Evolutionary conservation across 768 basidiomycete genomes (phyloP).

Genomic region (Gelatoporia subvermispora): DNA sequence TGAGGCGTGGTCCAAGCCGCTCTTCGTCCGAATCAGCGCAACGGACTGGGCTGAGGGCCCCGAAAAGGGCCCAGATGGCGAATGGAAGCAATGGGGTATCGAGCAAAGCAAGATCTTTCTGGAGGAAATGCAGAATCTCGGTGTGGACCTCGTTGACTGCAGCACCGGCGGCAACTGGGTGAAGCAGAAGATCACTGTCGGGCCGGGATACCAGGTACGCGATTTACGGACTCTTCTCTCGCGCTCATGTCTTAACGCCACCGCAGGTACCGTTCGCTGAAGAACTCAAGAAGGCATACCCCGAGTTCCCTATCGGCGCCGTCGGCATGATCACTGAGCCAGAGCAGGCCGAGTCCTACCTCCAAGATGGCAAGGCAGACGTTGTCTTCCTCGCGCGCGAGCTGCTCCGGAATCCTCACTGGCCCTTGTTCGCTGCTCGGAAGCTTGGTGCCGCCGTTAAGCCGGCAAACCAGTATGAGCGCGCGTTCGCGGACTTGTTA

Average conservation of each 20-base stretch:
- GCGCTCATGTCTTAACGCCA: not conserved
- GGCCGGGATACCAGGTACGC: conserved; percentile 58
- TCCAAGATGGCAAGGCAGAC: conserved; percentile 66
- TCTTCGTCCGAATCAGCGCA: conserved; percentile 61
- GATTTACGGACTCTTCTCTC: conserved; percentile 1
- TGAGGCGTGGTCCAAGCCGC: conserved; percentile 59
- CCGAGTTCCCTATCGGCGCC: conserved; percentile 48
- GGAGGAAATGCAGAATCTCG: conserved; percentile 50
- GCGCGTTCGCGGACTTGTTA: conserved; percentile 45
- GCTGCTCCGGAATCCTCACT: conserved; percentile 62
- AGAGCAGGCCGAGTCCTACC: conserved; percentile 50
- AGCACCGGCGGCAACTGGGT: conserved; percentile 56
- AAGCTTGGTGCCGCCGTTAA: conserved; percentile 61
- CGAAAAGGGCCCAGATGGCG: conserved; percentile 48
- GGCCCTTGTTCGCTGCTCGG: conserved; percentile 56
- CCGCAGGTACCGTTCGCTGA: conserved; percentile 63
- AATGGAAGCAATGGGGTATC: conserved; percentile 70
- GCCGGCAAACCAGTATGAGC: conserved; percentile 68
- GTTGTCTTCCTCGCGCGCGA: conserved; percentile 65
- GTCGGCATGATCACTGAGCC: conserved; percentile 74
- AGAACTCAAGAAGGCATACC: conserved; percentile 55
- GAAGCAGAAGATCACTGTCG: conserved; percentile 50
- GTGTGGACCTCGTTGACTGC: conserved; percentile 75
- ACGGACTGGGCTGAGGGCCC: conserved; percentile 50
- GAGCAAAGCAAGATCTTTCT: conserved; percentile 65